phyloP scores from a whole-genome alignment of 2,329 filamentous ascomycete genomes.

The Eurotiales sp. region DNA sequence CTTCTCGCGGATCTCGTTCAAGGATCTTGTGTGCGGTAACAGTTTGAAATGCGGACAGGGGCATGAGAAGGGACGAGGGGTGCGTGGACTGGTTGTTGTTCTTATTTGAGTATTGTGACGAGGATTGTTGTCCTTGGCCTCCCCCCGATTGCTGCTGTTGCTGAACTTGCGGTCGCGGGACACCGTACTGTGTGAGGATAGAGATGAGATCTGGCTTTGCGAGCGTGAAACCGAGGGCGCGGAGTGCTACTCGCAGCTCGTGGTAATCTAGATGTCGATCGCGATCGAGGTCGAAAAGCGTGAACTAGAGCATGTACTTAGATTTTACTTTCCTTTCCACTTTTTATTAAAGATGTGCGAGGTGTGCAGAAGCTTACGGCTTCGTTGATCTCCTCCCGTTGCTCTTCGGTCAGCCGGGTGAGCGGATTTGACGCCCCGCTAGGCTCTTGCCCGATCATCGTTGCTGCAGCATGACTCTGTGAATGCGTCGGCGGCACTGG shows the following conservation, averaged over 20 bases:
- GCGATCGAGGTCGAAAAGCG: constrained; percentile 94
- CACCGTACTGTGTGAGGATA: constrained; percentile 76
- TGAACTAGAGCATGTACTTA: constrained; percentile 58
- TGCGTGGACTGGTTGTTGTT: constrained; percentile 53
- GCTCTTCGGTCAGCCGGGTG: constrained; percentile 72
- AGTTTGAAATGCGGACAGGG: constrained; percentile 67
- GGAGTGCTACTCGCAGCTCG: constrained; percentile 94
- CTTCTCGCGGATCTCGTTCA: constrained; percentile 80
- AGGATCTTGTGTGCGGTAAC: constrained; percentile 78
- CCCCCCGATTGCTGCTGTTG: constrained; percentile 19
- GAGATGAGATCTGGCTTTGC: constrained; percentile 79
- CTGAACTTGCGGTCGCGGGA: constrained; percentile 58
- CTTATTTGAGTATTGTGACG: constrained; percentile 21
- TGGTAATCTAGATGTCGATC: constrained; percentile 94
- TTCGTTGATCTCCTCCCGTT: constrained; percentile 89
- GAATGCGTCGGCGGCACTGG: constrained; percentile 36
- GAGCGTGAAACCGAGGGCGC: constrained; percentile 90
- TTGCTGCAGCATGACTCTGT: constrained; percentile 29
- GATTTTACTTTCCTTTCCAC: background rate
- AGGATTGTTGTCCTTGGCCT: constrained; percentile 29
- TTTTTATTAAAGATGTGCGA: background rate
- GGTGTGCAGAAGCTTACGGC: constrained; percentile 58
- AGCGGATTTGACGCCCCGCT: constrained; percentile 45
- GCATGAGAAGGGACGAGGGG: constrained; percentile 65
- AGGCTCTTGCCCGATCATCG: constrained; percentile 28